Conservation (phyloP, 805 yeast species). For the Kodamaea kaohsiungensis region DNA sequence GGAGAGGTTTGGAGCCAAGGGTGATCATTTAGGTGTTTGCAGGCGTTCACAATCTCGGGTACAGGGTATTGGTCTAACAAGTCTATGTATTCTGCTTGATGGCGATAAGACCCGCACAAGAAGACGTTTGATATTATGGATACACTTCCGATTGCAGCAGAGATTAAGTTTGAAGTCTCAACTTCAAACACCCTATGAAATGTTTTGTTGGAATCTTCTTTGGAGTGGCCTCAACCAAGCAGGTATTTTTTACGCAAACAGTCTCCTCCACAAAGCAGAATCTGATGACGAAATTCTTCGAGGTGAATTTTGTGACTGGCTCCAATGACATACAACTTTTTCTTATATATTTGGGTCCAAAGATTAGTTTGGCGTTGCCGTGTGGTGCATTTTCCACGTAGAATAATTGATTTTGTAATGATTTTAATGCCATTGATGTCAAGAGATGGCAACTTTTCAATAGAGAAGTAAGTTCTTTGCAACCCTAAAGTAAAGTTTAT, state of each 20-base stretch:
- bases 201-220: background rate
- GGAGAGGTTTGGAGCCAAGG: background rate
- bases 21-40: background rate
- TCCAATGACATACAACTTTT: background rate
- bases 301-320: background rate
- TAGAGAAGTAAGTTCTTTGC: background rate
- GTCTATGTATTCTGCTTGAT: too few species aligned
- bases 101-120: too few species aligned
- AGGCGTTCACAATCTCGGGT: background rate
- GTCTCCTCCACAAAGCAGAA: background rate
- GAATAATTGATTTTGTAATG: too few species aligned
- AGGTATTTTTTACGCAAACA: background rate
- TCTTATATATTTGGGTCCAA: background rate
- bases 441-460: background rate
- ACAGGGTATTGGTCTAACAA: too few species aligned
- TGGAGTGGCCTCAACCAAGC: background rate
- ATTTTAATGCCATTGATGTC: too few species aligned
- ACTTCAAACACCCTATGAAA: background rate
- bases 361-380: background rate
- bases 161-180: too few species aligned
- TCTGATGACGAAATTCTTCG: background rate
- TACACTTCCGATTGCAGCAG: too few species aligned
- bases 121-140: too few species aligned
- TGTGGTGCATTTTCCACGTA: too few species aligned
- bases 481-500: background rate